These are phyloP conservation scores for Physaria fendleri DNA, from an alignment of 345 rosid genomes.

Conservation along the genomic window DNA sequence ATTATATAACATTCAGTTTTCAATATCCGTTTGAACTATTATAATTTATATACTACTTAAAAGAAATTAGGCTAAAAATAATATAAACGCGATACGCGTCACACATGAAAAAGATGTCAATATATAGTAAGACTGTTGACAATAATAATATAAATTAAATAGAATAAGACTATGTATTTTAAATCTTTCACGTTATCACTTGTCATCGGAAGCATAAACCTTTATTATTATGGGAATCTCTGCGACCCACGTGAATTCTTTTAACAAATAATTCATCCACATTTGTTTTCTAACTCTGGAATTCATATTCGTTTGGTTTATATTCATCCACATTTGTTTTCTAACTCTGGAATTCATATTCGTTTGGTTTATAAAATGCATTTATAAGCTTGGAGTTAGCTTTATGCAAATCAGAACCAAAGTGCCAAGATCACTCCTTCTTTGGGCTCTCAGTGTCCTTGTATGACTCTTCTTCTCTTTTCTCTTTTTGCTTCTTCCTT, in stretches of 20 bases:
- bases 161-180: background rate
- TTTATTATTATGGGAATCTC: constrained; percentile 7
- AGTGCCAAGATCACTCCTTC: constrained; percentile 6
- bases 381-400: no score
- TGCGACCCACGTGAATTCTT: constrained; percentile 18
- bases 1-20: no score
- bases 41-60: background rate
- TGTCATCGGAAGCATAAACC: constrained; percentile 1
- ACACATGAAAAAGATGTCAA: constrained; percentile 8
- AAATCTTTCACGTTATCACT: background rate
- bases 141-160: no score
- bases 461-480: constrained; percentile 7
- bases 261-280: background rate
- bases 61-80: no score
- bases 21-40: no score
- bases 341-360: no score
- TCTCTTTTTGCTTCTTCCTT: background rate
- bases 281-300: background rate
- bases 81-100: background rate
- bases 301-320: no score
- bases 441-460: constrained; percentile 2
- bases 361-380: background rate
- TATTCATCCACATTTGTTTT: no score
- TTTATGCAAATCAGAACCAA: background rate
- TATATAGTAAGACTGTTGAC: no score